Percentiles rank a stretch among this genome's conserved stretches.
Conservation (phyloP, 2,329 filamentous ascomycete species). For the Paradendryphiella salina region DNA sequence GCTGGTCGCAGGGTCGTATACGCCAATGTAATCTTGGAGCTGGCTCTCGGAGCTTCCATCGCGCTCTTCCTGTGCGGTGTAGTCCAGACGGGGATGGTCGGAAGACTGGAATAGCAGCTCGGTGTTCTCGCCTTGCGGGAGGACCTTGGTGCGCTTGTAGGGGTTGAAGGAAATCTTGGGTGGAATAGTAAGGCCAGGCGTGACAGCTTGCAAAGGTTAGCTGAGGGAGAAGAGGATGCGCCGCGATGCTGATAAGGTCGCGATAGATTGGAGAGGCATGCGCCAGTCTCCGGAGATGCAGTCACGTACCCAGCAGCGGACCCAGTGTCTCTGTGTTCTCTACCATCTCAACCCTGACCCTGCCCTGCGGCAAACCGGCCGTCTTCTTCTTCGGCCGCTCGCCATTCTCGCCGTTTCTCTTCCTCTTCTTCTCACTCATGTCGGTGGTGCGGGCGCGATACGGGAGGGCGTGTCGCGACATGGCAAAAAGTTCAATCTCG, state of each 20-base stretch:
- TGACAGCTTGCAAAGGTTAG: slow-evolving; percentile 38
- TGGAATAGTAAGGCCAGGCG: slow-evolving; percentile 50
- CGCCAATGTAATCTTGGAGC: slow-evolving; percentile 63
- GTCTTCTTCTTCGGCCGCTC: slow-evolving; percentile 51
- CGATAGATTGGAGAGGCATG: neutral
- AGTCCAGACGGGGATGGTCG: slow-evolving; percentile 63
- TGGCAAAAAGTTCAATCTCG: slow-evolving; percentile 33
- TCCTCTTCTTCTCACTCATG: slow-evolving; percentile 47
- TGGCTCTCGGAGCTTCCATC: slow-evolving; percentile 53
- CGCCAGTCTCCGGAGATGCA: neutral
- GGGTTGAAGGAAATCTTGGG: slow-evolving; percentile 53
- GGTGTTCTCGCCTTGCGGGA: slow-evolving; percentile 33
- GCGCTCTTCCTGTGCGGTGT: slow-evolving; percentile 57
- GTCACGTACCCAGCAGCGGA: slow-evolving; percentile 54
- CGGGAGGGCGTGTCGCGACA: slow-evolving; percentile 12
- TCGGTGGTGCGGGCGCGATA: slow-evolving; percentile 17
- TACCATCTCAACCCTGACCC: slow-evolving; percentile 51
- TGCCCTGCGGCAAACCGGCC: slow-evolving; percentile 46
- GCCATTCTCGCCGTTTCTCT: slow-evolving; percentile 38
- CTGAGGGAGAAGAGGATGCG: accelerated
- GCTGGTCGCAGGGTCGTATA: slow-evolving; percentile 60
- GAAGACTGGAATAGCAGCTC: slow-evolving; percentile 64
- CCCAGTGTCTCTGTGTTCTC: slow-evolving; percentile 53
- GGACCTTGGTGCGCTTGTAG: slow-evolving; percentile 49
- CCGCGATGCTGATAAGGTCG: neutral